Evolutionary conservation across 106 monocot genomes (phyloP), one percentile per base, ranked within the genome.

Genomic region (Acanthochlamys bracteata): DNA sequence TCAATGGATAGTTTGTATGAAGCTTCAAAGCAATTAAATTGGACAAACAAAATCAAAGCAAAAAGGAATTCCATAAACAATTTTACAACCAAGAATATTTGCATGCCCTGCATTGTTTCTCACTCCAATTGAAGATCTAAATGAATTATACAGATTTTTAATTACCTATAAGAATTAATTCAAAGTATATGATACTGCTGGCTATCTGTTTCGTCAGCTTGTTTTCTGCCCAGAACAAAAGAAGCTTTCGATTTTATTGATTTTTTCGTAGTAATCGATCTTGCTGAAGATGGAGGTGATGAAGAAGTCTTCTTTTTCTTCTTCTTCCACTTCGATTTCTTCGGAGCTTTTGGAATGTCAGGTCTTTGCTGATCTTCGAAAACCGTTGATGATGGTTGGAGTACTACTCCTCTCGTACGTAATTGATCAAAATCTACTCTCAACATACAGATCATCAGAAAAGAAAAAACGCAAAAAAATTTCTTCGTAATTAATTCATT

Each of bases 301-400:
- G 66, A 10, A 11, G 42, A n/a, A n/a, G 47, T 66, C 76, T 76
- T 10, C 56, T 13, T 68, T 77, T 86, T 57, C 76, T 86, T 11
- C 74, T 69, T 67, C n/a, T n/a, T n/a, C n/a, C n/a, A n/a, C n/a
- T 73, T 86, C 20, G 60, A 22, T 41, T 80, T 92, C 57, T 82
- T 83, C 0, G 77, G 70, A 3, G 72, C 77, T 60, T 67, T 86
- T 27, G 73, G 83, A 27, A 75, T 55, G 0, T 71, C 70, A 3
- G 78, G 78, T 17, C 60, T 39, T 42, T 61, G 59, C 11, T 56
- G 25, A 10, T 67, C 72, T 10, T 52, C 62, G 6, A 68, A 70
- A 8, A 72, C 72, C 0, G 53, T 49, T 24, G 69, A 60, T 70
- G 65, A 26, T 51, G 63, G 64, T 63, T 61, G 78, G n/a, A 65